Evolutionary conservation across 75 land plant species (phyloP), one percentile per base, ranked within the genome.

Genomic region (Picea glauca): DNA sequence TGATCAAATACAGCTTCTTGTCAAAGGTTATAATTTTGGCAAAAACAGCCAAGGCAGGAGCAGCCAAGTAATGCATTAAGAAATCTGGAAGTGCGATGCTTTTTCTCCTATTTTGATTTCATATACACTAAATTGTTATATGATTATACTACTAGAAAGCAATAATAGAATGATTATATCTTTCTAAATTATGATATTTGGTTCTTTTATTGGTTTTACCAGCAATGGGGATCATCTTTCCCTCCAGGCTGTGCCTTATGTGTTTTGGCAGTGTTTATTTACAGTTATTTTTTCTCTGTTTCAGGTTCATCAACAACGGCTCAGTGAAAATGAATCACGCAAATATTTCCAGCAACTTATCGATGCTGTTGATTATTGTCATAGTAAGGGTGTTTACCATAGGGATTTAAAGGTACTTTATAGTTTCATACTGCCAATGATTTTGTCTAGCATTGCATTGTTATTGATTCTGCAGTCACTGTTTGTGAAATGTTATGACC

Each of bases 331-430:
- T 78, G 89, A 94, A 79, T 78, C 95, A 62, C 84, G 91, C 18
- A 87, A 80, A 85, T 94, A 90, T 62, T 94, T 94, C 77, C 94
- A 94, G 67, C 96, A 94, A 76, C 87, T 93, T 66, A 90, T 93
- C 74, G 96, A 93, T 86, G 94, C 95, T 23, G 94, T 94, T 20
- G 91, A 90, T 73, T 92, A 84, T 85, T 94, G 96, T 78, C 96
- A 94, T 78, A 90, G 91, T 62, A 92, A 86, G 87, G 96, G 96
- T 17, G 94, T 94, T 21, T 94, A 84, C 70, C 94, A 94, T 80
- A 86, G 96, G 78, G 96, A 92, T 79, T 78, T 94, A 78, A 94
- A 94, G 94, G 96, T 93, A 58, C 31, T 58, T 58, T 58, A 38
- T 9, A 21, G 59, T 74, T 21, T 46, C 63, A 30, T 74, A 20